Conservation (phyloP, 179 eudicot genomes). For the Drosera spatulata region DNA sequence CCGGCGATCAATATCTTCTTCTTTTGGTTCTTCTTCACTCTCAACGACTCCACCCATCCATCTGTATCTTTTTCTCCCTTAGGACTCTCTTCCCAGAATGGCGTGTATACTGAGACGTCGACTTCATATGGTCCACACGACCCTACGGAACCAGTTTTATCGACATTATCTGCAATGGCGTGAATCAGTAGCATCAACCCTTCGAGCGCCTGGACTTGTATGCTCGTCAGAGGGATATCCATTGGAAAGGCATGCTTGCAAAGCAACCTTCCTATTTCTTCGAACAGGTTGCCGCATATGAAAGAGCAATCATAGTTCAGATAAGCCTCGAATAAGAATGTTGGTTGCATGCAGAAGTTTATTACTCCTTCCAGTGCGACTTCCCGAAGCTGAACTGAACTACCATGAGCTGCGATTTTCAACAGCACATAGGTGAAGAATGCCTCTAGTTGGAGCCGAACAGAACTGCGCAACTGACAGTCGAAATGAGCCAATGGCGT, state of each 20-base stretch:
- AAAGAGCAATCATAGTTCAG: constrained; percentile 78
- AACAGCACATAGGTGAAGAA: constrained; percentile 69
- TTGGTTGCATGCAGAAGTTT: constrained; percentile 78
- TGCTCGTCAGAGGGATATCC: constrained; percentile 40
- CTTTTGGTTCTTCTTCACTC: constrained; percentile 68
- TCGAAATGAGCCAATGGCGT: too few species aligned
- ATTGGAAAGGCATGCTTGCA: constrained; percentile 77
- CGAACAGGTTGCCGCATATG: constrained; percentile 49
- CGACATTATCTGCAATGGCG: constrained; percentile 65
- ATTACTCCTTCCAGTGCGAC: constrained; percentile 79
- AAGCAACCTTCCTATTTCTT: constrained; percentile 65
- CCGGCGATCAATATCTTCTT: constrained; percentile 59
- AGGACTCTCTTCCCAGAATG: constrained; percentile 78
- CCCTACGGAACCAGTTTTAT: constrained; percentile 29
- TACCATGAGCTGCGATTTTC: constrained; percentile 32
- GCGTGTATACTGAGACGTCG: constrained; percentile 41
- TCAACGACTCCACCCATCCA: constrained; percentile 42
- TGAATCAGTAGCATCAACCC: constrained; percentile 71
- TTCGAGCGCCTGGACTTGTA: constrained; percentile 88
- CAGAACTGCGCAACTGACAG: constrained; percentile 31
- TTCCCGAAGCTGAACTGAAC: constrained; percentile 55
- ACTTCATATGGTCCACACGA: constrained; percentile 56
- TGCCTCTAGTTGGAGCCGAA: constrained; percentile 85
- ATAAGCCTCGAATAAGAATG: constrained; percentile 60
- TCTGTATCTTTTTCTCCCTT: constrained; percentile 30